phyloP scores from a whole-genome alignment of 148 eudicot species.

The Cornus controversa region DNA sequence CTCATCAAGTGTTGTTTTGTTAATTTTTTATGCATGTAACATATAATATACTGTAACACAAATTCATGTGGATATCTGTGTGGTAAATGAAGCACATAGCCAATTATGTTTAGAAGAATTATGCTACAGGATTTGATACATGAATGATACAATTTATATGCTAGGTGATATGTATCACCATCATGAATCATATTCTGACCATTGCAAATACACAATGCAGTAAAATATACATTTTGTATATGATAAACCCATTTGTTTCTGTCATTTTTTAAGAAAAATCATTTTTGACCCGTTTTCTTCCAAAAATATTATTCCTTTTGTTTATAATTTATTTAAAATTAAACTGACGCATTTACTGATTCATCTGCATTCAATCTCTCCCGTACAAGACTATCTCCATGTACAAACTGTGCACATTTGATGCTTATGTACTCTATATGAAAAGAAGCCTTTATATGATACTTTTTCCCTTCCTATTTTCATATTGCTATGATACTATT shows the following conservation, averaged over 20 bases:
- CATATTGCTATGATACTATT: neutral
- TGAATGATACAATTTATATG: neutral
- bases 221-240: no score
- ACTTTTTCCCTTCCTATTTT: neutral
- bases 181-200: neutral
- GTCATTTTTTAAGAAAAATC: neutral
- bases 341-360: no score
- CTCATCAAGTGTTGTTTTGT: no score
- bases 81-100: no score
- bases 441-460: neutral
- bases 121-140: neutral
- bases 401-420: neutral
- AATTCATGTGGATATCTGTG: no score
- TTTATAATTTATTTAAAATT: no score
- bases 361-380: no score
- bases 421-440: neutral
- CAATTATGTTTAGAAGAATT: no score
- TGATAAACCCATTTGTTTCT: neutral
- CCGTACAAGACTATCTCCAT: neutral
- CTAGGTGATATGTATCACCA: neutral
- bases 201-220: no score
- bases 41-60: no score
- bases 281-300: no score
- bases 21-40: no score
- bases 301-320: neutral